phyloP scores from a whole-genome alignment of 352 stramenopile species.

The Globisporangium acanthophoron region DNA sequence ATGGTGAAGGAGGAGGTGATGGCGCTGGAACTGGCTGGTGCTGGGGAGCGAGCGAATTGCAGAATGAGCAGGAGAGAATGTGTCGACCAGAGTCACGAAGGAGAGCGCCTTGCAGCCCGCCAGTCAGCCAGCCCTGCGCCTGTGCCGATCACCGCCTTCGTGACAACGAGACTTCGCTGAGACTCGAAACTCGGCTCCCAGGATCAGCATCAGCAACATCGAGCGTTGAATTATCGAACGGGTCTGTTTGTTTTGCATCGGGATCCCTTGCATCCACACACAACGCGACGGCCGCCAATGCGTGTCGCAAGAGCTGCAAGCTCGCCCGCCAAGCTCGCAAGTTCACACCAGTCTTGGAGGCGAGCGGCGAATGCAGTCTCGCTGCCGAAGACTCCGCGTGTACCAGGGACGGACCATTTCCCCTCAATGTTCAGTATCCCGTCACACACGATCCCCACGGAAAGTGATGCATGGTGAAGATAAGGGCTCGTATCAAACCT shows the following conservation, averaged over 20 bases:
- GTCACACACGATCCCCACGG: background rate
- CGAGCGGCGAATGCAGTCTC: no score
- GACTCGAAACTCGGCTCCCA: no score
- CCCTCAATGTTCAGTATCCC: background rate
- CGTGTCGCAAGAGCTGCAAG: background rate
- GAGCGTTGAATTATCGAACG: background rate
- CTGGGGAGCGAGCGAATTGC: conserved; percentile 1
- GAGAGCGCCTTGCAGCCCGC: no score
- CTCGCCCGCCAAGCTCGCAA: no score
- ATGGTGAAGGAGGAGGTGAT: background rate
- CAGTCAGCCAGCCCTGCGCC: no score
- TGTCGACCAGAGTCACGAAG: background rate
- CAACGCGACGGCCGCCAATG: background rate
- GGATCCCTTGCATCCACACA: background rate
- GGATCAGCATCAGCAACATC: background rate
- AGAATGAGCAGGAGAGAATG: background rate
- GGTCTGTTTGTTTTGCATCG: background rate
- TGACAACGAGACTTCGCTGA: no score
- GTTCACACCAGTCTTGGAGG: no score
- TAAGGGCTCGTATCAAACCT: no score
- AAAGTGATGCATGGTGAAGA: background rate
- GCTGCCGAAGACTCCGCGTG: no score
- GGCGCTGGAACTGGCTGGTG: conserved; percentile 1
- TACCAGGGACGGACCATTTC: background rate
- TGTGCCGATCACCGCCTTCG: background rate